phyloP scores from a whole-genome alignment of 306 rosid species.

The Crotalaria pallida region DNA sequence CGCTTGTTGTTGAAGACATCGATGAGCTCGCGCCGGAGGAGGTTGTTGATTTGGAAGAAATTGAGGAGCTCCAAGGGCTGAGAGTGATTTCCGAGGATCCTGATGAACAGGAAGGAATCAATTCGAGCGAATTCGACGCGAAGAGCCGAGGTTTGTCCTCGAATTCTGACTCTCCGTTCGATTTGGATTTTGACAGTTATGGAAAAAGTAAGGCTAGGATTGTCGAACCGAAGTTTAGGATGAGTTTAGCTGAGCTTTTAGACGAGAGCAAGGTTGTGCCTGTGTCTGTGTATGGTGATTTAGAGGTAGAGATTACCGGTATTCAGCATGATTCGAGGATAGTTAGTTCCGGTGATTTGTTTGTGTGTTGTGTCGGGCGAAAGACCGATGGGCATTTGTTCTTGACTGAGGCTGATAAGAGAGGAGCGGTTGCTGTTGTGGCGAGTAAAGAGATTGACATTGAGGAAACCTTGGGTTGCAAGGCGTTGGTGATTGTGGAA shows the following conservation, averaged over 20 bases:
- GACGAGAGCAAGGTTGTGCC: constrained; percentile 97
- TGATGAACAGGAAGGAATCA: constrained; percentile 27
- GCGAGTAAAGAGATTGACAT: constrained; percentile 92
- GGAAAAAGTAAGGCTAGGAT: constrained; percentile 69
- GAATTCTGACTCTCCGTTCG: constrained; percentile 48
- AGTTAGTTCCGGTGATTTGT: constrained; percentile 72
- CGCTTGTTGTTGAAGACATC: not conserved
- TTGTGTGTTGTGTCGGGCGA: constrained; percentile 67
- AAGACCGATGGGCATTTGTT: constrained; percentile 62
- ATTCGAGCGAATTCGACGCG: constrained; percentile 19
- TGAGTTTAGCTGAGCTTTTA: constrained; percentile 82
- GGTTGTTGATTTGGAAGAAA: constrained; percentile 75
- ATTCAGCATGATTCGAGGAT: constrained; percentile 84
- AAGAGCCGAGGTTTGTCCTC: constrained; percentile 26
- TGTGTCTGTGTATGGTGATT: constrained; percentile 71
- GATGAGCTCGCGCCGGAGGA: constrained; percentile 71
- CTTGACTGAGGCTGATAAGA: constrained; percentile 92
- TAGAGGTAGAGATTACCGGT: constrained; percentile 85
- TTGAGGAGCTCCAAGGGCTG: constrained; percentile 60
- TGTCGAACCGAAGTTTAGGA: constrained; percentile 76
- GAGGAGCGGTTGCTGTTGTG: constrained; percentile 89
- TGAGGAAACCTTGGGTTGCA: constrained; percentile 75
- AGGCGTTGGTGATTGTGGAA: constrained; percentile 93
- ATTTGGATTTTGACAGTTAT: constrained; percentile 72
- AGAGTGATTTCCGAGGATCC: constrained; percentile 23